Conservation (phyloP, 495 filamentous ascomycete genomes). For the Annulohypoxylon bovei region DNA sequence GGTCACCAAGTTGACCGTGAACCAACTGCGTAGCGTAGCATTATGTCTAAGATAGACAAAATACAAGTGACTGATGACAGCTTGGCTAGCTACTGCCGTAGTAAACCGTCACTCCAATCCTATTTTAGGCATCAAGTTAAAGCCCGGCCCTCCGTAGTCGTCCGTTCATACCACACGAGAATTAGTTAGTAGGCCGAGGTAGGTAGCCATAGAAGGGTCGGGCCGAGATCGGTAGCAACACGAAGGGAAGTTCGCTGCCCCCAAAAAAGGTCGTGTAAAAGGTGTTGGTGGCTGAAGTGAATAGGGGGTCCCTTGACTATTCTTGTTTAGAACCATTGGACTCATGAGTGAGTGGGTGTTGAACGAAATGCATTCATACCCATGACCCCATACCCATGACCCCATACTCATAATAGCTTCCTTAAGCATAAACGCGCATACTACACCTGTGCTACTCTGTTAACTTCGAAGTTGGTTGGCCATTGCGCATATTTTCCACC, state of each 20-base stretch:
- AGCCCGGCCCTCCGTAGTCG: background rate
- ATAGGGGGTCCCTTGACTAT: slow-evolving; percentile 10
- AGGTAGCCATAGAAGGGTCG: slow-evolving; percentile 27
- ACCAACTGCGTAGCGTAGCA: slow-evolving; percentile 16
- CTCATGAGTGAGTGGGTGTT: slow-evolving; percentile 9
- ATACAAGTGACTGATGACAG: slow-evolving; percentile 6
- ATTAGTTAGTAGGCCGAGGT: background rate
- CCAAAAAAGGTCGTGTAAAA: slow-evolving; percentile 4
- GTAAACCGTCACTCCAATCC: background rate
- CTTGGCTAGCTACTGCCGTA: background rate
- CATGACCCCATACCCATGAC: slow-evolving; percentile 17
- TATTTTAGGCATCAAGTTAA: background rate
- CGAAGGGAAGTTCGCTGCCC: background rate
- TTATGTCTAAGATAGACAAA: background rate
- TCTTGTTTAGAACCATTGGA: slow-evolving; percentile 9
- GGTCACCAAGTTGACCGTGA: slow-evolving; percentile 3
- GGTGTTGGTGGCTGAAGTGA: slow-evolving; percentile 27
- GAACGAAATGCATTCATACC: slow-evolving; percentile 6
- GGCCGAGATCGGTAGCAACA: slow-evolving; percentile 28
- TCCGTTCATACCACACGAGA: background rate
- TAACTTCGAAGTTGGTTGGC: slow-evolving; percentile 16
- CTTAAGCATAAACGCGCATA: background rate
- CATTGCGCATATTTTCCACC: background rate
- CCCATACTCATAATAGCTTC: slow-evolving; percentile 13
- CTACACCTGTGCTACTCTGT: background rate